Evolutionary conservation across 306 rosid genomes (phyloP), one percentile per base, ranked within the genome.

Genomic region (Ziziphus jujuba): DNA sequence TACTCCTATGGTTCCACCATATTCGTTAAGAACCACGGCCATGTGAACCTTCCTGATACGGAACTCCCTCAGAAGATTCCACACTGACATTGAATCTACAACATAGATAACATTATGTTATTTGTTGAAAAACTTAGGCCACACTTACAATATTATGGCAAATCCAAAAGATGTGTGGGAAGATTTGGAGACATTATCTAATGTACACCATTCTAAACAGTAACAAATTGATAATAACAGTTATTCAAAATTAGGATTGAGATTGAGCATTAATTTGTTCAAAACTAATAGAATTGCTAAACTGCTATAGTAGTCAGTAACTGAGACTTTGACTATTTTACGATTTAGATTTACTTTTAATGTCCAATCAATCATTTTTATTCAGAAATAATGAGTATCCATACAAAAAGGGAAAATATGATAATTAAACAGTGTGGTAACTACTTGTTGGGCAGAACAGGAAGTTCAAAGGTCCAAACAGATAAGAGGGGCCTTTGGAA

Each of bases 51-150:
- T 91, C 77, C 96, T 84, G 79, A 95, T 91, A 75, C 97, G 89
- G 57, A 95, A 95, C 85, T 95, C 99, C 77, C 99, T 84, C 63
- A 95, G 97, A 85, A 95, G 99, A 87, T 95, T 91, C 99, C 99
- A 95, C 57, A 95, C 97, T 28, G 92, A 95, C 99, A 95, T 95
- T 68, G 97, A 91, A 95, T 95, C 97, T 95, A 89, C 82, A 90
- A 67, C 74, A 80, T 36, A 65, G 56, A 33, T 63, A 49, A 75
- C 47, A 75, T 74, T 60, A 80, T 70, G 60, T 74, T 51, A 70
- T 66, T 61, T 61, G 43, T 59, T 38, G 63, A 58, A 56, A 69
- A 47, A 62, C 54, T 24, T 47, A 40, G 54, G 23, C 40, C 21
- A 22, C n/a, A 59, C 49, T 45, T 14, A 66, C 56, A 55, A 20